phyloP scores from a whole-genome alignment of 768 basidiomycete species.

The Leccinum uliginosum region DNA sequence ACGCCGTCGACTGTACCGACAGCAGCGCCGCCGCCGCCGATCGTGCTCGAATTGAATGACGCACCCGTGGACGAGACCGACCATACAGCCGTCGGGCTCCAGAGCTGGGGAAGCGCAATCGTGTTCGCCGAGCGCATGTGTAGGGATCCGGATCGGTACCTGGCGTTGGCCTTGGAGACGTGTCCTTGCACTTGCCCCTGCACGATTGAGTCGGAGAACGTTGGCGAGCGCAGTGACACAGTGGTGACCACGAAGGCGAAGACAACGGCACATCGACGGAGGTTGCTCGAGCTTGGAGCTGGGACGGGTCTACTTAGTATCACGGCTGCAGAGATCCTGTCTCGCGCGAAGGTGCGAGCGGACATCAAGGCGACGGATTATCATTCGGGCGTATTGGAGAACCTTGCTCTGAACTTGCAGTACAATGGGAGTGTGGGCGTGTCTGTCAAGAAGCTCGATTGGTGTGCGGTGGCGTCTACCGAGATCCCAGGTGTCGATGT shows the following conservation, averaged over 20 bases:
- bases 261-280: constrained; percentile 15
- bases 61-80: constrained; percentile 59
- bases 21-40: background rate
- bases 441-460: constrained; percentile 55
- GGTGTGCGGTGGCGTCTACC: constrained; percentile 44
- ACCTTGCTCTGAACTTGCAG: constrained; percentile 56
- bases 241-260: background rate
- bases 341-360: constrained; percentile 9
- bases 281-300: constrained; percentile 77
- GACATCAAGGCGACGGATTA: constrained; percentile 70
- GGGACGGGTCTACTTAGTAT: constrained; percentile 85
- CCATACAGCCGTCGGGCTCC: constrained; percentile 77
- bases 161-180: constrained; percentile 22
- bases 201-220: background rate
- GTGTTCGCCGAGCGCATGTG: constrained; percentile 64
- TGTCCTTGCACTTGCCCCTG: background rate
- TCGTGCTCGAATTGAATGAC: constrained; percentile 63
- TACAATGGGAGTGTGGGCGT: constrained; percentile 44
- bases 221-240: background rate
- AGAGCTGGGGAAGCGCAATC: constrained; percentile 82
- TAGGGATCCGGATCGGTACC: constrained; percentile 36
- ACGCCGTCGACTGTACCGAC: background rate
- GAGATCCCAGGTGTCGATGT: constrained; percentile 14
- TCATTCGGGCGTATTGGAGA: constrained; percentile 69
- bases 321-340: constrained; percentile 48